Conservation (phyloP, 73 alveolate species). For the Blepharisma stoltei region DNA sequence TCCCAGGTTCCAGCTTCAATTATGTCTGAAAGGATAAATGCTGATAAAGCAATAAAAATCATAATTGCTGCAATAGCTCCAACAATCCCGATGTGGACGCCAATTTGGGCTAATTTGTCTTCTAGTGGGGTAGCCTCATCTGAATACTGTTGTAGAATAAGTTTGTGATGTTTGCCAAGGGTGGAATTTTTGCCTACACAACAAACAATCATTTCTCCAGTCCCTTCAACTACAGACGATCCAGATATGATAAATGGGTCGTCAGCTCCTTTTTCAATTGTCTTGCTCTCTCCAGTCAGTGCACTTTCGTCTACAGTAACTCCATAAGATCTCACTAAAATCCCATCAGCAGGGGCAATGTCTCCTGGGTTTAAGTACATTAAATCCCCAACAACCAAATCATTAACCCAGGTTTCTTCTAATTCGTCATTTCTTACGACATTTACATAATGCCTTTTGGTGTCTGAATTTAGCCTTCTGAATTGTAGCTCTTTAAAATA, state of each 20-base stretch:
- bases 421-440: conserved; percentile 78
- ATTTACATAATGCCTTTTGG: conserved; percentile 65
- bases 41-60: conserved; percentile 67
- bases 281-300: conserved; percentile 91
- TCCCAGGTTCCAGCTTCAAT: conserved; percentile 53
- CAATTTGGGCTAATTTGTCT: conserved; percentile 89
- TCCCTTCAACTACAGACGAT: conserved; percentile 80
- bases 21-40: conserved; percentile 57
- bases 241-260: conserved; percentile 87
- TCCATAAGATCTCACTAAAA: conserved; percentile 38
- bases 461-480: conserved; percentile 71
- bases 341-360: conserved; percentile 88
- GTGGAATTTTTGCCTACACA: conserved; percentile 89
- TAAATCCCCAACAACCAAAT: conserved; percentile 90
- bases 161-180: conserved; percentile 64
- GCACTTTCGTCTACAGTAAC: conserved; percentile 70
- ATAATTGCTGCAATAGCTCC: conserved; percentile 84
- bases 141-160: conserved; percentile 43
- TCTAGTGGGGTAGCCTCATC: conserved; percentile 89
- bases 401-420: conserved; percentile 63
- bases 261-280: conserved; percentile 63
- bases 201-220: conserved; percentile 78
- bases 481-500: conserved; percentile 55
- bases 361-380: conserved; percentile 85
- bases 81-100: conserved; percentile 84